Conservation (phyloP, 164 flowering plant species). For the Nymphaea colorata region DNA sequence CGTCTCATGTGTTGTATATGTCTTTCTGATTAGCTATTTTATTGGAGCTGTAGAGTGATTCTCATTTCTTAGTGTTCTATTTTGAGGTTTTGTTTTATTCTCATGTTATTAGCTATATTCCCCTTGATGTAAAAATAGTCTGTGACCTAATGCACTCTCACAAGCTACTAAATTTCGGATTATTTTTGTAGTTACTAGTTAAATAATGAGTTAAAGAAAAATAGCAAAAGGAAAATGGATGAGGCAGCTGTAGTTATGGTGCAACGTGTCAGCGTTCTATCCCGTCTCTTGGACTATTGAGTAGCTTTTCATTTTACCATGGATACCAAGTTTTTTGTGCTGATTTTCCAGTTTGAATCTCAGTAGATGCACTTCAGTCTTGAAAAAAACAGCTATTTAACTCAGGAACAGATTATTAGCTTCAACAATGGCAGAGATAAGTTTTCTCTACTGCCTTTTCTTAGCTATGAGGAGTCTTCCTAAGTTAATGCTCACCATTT, state of each 20-base stretch:
- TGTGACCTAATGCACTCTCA: not conserved
- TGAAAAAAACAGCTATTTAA: too few relatives aligned
- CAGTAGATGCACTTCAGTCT: not conserved
- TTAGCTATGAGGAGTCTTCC: too few relatives aligned
- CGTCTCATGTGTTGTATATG: not conserved
- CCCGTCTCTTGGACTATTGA: not conserved
- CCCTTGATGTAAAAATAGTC: not conserved
- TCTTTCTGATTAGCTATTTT: not conserved
- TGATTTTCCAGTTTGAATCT: not conserved
- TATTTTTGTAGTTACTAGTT: not conserved
- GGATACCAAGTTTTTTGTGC: not conserved
- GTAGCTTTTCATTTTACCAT: not conserved
- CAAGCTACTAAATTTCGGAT: not conserved
- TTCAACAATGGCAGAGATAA: too few relatives aligned
- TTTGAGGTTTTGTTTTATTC: not conserved
- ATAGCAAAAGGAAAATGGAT: not conserved
- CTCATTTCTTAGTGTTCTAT: not conserved
- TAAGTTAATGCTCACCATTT: too few relatives aligned
- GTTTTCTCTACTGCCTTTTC: too few relatives aligned
- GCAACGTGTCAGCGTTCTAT: not conserved
- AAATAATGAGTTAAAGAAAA: not conserved
- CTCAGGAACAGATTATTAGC: too few relatives aligned
- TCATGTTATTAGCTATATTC: not conserved
- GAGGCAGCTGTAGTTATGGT: not conserved
- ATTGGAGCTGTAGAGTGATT: not conserved